Base-by-base conservation (phyloP, 768 basidiomycete genomes). In the Favolaschia claudopus region DNA sequence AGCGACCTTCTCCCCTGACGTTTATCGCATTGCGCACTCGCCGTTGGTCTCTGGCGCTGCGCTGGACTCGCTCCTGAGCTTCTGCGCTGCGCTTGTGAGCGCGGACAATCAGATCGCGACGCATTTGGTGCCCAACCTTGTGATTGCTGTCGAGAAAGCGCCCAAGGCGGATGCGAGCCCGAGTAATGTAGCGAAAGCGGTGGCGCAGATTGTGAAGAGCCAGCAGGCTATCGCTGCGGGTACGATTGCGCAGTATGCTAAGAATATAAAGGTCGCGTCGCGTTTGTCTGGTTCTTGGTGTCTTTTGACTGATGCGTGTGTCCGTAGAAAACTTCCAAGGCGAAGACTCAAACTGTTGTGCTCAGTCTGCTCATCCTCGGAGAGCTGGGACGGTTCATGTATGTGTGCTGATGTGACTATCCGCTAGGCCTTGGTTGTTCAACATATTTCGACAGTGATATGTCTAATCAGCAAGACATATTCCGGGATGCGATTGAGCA, bases 381-480 rank as follows among this genome's bases (percentile, higher is more conserved):
- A 43, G 97, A 99, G 73, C 82, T 99, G 36, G 97, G 96, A 29
- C 89, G 96, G 31, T 89, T 88, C 67, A 88, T 93, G 96, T 97
- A 56, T 58, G 86, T 77, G 34, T 29, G 46, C 50, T 34, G 36
- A 49, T 49, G 33, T n/a, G n/a, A n/a, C 31, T 50, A n/a, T 6
- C 8, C 47, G 62, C 25, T 52, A 52, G 28, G 60, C 59, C 58
- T 14, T 40, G 0, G 28, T 28, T 32, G 53, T 39, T 36, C 31
- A 56, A 29, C 10, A 4, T 3, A 10, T 15, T 12, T 31, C 7
- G 42, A n/a, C 65, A 99, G 96, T 63, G 96, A 99, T 67, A 89
- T 99, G 85, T 87, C 89, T 1, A 80, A 80, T 25, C 90, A 95
- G 69, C 77, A 82, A 33, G 89, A 91, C n/a, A 81, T 93, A 20